Percentiles rank a stretch among this genome's conserved stretches.
Evolutionary conservation across 345 rosid species (phyloP).

Genomic region (Euphorbia lathyris): DNA sequence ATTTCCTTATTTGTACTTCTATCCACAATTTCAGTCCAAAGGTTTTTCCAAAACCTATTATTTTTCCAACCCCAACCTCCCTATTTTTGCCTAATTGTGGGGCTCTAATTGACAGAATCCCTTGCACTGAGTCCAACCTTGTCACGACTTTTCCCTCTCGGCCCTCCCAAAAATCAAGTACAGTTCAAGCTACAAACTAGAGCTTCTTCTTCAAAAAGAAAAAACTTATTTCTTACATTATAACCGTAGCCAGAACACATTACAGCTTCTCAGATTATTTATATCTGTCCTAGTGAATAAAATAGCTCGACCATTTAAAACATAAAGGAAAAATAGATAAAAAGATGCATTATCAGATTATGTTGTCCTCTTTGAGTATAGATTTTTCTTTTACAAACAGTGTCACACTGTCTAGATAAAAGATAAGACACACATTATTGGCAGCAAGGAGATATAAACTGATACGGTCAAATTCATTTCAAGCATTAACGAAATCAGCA

Average conservation of each 20-base stretch:
- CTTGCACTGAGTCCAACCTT: not conserved
- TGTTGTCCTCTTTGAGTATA: not conserved
- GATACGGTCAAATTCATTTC: not conserved
- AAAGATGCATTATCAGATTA: not conserved
- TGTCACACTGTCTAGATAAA: no score
- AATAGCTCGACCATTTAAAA: not conserved
- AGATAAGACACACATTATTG: no score
- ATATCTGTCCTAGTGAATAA: not conserved
- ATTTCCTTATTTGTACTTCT: not conserved
- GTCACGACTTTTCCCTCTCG: not conserved
- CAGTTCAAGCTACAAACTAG: not conserved
- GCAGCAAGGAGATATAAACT: no score
- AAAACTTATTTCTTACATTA: not conserved
- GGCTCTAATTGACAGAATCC: no score
- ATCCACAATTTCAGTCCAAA: not conserved
- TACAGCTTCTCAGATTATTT: not conserved
- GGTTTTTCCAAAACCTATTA: not conserved
- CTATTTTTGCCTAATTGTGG: not conserved
- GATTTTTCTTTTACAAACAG: not conserved
- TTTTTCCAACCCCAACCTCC: not conserved
- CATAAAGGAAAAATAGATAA: not conserved
- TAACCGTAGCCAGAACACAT: not conserved
- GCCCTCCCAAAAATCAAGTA: not conserved
- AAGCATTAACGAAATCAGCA: not conserved
- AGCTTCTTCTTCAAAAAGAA: not conserved